A percentile compares a stretch with the other conserved stretches of the same genome.
Evolutionary conservation across 2,329 filamentous ascomycete genomes (phyloP).

Genomic region (Hirsutella minnesotensis): DNA sequence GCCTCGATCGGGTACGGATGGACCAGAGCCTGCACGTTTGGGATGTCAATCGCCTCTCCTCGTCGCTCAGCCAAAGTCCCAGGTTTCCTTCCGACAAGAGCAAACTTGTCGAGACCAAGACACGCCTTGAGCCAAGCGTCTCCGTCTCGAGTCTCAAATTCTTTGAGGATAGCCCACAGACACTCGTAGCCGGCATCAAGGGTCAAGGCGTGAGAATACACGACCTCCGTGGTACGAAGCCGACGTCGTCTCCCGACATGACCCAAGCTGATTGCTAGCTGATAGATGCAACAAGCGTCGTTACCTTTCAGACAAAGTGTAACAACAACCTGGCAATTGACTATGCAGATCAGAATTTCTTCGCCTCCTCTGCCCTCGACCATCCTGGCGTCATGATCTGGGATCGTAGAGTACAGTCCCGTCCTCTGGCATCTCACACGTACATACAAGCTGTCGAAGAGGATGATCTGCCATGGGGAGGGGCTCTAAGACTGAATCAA

Average conservation of each 20-base stretch:
- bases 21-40: slow-evolving; percentile 76
- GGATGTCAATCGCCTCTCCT: slow-evolving; percentile 55
- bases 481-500: slow-evolving; percentile 43
- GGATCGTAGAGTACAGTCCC: slow-evolving; percentile 56
- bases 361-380: slow-evolving; percentile 67
- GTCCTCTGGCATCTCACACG: slow-evolving; percentile 36
- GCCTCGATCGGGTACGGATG: slow-evolving; percentile 68
- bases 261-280: not conserved
- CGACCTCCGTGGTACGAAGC: slow-evolving; percentile 60
- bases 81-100: slow-evolving; percentile 39
- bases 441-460: slow-evolving; percentile 48
- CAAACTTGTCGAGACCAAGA: slow-evolving; percentile 42
- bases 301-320: slow-evolving; percentile 53
- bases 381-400: slow-evolving; percentile 66
- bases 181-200: slow-evolving; percentile 64
- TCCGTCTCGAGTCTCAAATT: slow-evolving; percentile 77
- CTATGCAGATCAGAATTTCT: slow-evolving; percentile 71
- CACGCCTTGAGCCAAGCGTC: slow-evolving; percentile 52
- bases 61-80: slow-evolving; percentile 29
- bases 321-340: slow-evolving; percentile 68
- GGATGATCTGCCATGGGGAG: slow-evolving; percentile 52
- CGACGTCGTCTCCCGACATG: not conserved
- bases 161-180: slow-evolving; percentile 65
- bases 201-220: slow-evolving; percentile 65
- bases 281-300: slow-evolving; percentile 37